Conservation (phyloP, 1,284 basidiomycete genomes). For the Cutaneotrichosporon dermatis region DNA sequence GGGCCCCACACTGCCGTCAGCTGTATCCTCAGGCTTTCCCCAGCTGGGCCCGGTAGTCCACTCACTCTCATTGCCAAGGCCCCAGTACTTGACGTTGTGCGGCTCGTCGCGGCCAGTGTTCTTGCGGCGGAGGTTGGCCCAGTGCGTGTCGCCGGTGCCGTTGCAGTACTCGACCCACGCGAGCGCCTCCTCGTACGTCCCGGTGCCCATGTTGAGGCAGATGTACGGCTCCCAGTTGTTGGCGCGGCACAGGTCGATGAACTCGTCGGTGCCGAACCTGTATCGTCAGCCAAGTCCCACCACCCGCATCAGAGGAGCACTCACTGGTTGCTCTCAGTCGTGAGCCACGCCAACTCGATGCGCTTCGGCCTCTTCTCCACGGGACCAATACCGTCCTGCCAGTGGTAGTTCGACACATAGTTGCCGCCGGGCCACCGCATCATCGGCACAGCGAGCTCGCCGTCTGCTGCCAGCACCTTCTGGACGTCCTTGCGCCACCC, state of each 20-base stretch:
- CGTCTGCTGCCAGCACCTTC: conserved; percentile 53
- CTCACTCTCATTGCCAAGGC: conserved; percentile 46
- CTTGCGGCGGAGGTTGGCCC: conserved; percentile 57
- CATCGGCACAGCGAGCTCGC: conserved; percentile 54
- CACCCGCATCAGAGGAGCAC: not conserved
- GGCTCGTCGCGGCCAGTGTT: conserved; percentile 59
- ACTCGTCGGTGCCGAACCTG: conserved; percentile 58
- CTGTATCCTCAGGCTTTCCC: not conserved
- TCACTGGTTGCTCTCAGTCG: conserved; percentile 56
- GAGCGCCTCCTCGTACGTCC: conserved; percentile 60
- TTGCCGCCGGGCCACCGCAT: conserved; percentile 58
- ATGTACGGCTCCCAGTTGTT: conserved; percentile 55
- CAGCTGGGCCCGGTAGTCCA: conserved; percentile 4
- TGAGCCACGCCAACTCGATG: conserved; percentile 59
- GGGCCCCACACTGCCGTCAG: conserved; percentile 53
- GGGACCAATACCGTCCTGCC: conserved; percentile 62
- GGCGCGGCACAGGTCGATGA: conserved; percentile 33
- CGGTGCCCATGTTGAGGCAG: conserved; percentile 57
- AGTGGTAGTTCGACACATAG: conserved; percentile 57
- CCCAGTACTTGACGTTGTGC: conserved; percentile 53
- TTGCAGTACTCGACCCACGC: conserved; percentile 64
- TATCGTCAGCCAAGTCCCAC: too few species aligned
- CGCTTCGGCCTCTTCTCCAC: conserved; percentile 55
- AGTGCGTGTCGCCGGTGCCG: conserved; percentile 47
- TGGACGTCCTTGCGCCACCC: conserved; percentile 61